Conservation (phyloP, 192 early-diverging fungal genomes). For the Backusella luteola region DNA sequence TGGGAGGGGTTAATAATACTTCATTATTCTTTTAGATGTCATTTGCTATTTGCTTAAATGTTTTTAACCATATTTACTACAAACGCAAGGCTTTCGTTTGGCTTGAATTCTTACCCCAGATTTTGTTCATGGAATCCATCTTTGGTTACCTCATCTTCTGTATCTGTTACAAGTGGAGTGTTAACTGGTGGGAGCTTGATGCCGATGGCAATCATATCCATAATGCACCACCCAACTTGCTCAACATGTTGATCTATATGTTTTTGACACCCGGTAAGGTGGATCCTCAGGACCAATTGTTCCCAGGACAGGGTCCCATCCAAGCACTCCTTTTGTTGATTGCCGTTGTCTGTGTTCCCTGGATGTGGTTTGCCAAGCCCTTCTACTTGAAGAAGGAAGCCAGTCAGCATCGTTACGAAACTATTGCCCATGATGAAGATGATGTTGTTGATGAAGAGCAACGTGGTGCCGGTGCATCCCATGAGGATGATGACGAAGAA, state of each 20-base stretch:
- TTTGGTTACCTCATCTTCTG: conserved; percentile 94
- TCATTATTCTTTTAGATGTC: conserved; percentile 56
- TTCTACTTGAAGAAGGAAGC: conserved; percentile 82
- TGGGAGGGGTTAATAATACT: too few relatives aligned
- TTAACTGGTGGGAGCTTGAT: conserved; percentile 82
- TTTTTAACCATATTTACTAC: conserved; percentile 91
- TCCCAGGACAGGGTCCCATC: conserved; percentile 78
- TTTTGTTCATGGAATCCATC: conserved; percentile 88
- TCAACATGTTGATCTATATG: conserved; percentile 99
- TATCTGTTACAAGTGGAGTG: conserved; percentile 96
- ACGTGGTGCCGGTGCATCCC: conserved; percentile 58
- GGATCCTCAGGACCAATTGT: conserved; percentile 67
- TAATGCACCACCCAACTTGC: conserved; percentile 85
- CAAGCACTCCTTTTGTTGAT: conserved; percentile 80
- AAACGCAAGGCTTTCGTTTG: conserved; percentile 77
- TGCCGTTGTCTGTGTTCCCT: conserved; percentile 90
- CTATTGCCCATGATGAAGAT: conserved; percentile 42
- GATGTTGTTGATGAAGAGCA: conserved; percentile 29
- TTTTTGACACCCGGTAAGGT: conserved; percentile 91
- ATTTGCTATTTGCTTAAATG: conserved; percentile 87
- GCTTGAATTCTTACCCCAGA: conserved; percentile 90
- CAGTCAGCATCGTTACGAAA: conserved; percentile 72
- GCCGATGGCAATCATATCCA: conserved; percentile 55
- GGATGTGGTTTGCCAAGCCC: conserved; percentile 96
- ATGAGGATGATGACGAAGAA: conserved; percentile 52